A percentile compares a stretch with the other conserved stretches of the same genome.
These are phyloP conservation scores for Casuarina equisetifolia DNA, from an alignment of 306 rosid genomes.

Conservation along the genomic window DNA sequence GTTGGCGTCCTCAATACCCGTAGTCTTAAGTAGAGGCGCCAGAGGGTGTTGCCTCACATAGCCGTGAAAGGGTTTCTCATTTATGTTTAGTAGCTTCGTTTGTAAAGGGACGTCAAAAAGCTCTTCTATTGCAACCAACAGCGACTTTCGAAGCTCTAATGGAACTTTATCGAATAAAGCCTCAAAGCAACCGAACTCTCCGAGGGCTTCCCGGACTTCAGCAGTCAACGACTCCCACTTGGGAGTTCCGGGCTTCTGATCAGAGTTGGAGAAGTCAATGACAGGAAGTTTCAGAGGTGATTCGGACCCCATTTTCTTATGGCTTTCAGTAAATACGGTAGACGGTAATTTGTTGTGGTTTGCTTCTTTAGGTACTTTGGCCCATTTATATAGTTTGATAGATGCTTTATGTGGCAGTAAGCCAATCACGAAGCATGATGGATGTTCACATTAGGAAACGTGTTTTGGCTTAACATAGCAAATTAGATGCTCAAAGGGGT, in stretches of 20 bases:
- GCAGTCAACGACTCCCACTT: constrained; percentile 58
- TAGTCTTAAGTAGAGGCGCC: constrained; percentile 61
- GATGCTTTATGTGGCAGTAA: neutral
- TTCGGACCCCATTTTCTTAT: constrained; percentile 49
- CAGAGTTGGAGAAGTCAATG: constrained; percentile 47
- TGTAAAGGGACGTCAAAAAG: constrained; percentile 68
- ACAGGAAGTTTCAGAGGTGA: constrained; percentile 48
- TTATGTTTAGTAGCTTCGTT: constrained; percentile 53
- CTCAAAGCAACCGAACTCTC: constrained; percentile 72
- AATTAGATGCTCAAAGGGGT: too few species aligned
- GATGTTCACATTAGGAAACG: too few species aligned
- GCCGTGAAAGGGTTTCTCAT: constrained; percentile 63
- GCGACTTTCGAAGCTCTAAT: constrained; percentile 34
- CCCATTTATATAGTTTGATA: too few species aligned
- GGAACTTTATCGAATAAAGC: constrained; percentile 50
- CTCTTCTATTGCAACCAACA: constrained; percentile 41
- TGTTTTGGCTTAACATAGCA: too few species aligned
- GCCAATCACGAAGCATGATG: neutral
- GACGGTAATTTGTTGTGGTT: constrained; percentile 6
- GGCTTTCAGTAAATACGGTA: constrained; percentile 21
- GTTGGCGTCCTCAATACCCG: constrained; percentile 60
- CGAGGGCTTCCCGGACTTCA: constrained; percentile 53
- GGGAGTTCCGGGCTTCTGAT: constrained; percentile 22
- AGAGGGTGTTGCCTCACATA: constrained; percentile 63
- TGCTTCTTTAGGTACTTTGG: neutral